Evolutionary conservation across 208 protist species (phyloP), one percentile per base, ranked within the genome.

Genomic region (Trypanosoma congolense): DNA sequence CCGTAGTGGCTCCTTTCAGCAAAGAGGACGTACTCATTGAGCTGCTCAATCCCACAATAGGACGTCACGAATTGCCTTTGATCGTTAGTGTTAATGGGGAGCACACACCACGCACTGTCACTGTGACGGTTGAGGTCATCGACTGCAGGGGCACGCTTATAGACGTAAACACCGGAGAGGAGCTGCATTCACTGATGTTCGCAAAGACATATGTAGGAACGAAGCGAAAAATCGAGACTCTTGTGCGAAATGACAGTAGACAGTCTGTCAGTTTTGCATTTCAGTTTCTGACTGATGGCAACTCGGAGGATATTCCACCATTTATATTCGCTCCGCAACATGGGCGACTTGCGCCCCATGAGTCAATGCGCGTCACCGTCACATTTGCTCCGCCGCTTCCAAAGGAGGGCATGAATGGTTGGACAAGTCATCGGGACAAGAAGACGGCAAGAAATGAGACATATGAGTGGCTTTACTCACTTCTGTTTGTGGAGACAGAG

Each of bases 401-500:
- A 38, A 73, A 68, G 40, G 38, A 60, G 18, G 55, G 54, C n/a
- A 64, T 73, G 42, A 79, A 62, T n/a, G 84, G 83, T 9, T 95
- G 86, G 86, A 56, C 49, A 12, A 56, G 57, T 45, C 25, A 36
- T 14, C 57, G 42, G 1, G 50, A 44, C n/a, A 59, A 70, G 3
- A 56, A 66, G 44, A 19, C 67, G 25, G 66, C 31, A 36, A 61
- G 12, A 33, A 43, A 58, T 26, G 21, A 49, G n/a, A 71, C 67
- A 51, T 90, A 77, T 65, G 79, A 92, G 43, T 71, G 43, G 4
- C 70, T 89, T 45, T 95, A 81, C 68, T 80, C 76, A 24, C 55
- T 93, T 4, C 61, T 90, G 8, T 84, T 92, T 49, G 82, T 95
- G 5, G 88, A 95, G 65, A 92, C 81, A 44, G 88, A 90, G 71